Percentiles rank a stretch among this genome's conserved stretches.
These are phyloP conservation scores for Cornus florida DNA, from an alignment of 148 eudicot genomes.

Conservation along the genomic window DNA sequence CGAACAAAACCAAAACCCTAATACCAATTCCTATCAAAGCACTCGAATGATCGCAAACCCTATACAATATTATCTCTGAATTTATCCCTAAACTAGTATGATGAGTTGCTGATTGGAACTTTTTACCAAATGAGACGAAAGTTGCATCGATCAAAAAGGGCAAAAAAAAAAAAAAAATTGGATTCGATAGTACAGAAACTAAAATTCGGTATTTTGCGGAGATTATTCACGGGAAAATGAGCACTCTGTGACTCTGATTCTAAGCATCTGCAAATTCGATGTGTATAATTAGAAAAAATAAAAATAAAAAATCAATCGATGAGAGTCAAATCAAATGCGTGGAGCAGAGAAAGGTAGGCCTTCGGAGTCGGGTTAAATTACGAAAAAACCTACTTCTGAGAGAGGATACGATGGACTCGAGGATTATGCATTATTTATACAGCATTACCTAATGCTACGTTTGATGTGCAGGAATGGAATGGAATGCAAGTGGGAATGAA, in stretches of 20 bases:
- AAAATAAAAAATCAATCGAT: neutral
- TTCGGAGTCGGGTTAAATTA: neutral
- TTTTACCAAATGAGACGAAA: neutral
- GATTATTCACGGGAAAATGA: neutral
- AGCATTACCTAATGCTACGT: no score
- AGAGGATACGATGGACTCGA: neutral
- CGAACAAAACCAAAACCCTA: slow-evolving; percentile 18
- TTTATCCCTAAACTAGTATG: neutral
- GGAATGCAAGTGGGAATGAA: no score
- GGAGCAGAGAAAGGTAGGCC: neutral
- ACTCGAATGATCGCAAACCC: neutral
- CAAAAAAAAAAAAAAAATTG: neutral
- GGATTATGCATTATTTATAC: no score
- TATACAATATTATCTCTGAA: neutral
- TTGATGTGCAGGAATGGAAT: no score
- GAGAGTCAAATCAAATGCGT: neutral
- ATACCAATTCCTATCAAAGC: slow-evolving; percentile 6
- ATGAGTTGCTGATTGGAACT: neutral
- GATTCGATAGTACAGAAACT: neutral
- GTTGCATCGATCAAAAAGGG: neutral
- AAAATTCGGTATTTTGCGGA: neutral
- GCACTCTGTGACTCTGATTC: neutral
- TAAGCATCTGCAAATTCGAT: neutral
- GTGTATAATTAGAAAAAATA: neutral
- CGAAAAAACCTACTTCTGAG: neutral